Base-by-base conservation (phyloP, 2,329 filamentous ascomycete genomes). In the Cordyceps cateniannulata region DNA sequence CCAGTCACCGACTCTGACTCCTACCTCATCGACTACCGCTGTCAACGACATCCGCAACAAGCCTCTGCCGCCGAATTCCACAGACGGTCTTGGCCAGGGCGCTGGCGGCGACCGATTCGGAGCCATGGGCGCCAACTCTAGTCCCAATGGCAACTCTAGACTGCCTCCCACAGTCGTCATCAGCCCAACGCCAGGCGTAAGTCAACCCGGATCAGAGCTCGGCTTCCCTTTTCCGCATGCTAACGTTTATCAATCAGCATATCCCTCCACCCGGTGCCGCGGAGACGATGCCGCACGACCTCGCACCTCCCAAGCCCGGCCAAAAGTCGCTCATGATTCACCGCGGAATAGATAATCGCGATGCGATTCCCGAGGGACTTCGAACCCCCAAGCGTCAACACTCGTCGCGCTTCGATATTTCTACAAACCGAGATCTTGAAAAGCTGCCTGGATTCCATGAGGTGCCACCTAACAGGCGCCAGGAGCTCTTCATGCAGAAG, bases 401-500 rank as follows among this genome's bases (percentile, higher is more conserved):
- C 72, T 98, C 95, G 40, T 99, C 95, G 50, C 87, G 95, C 64
- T 99, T 99, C 73, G 93, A 99, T 73, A 96, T 99, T 66, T 99
- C 95, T 3, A 91, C 96, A 64, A 93, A 98, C 73, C 86, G 95
- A 70, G 95, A 99, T 75, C 82, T 99, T 55, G 95, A 99, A 75
- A 99, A 99, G 77, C 81, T 99, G 25, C 93, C 95, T 1, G 95
- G 95, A 40, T 99, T 99, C 76, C 95, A 99, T 70, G 95, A 99
- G 76, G 95, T 98, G 27, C 90, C 93, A 12, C 95, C 95, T 18
- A 96, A 96, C 72, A 87, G 93, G 65, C 86, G 95, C 64, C 93
- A 97, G 76, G 93, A 98, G 68, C 84, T 99, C 20, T 99, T 99
- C 77, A 97, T 99, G 93, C 93, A 98, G 73, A 99, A 99, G 82